Base-by-base conservation (phyloP, 2,329 filamentous ascomycete species). In the Cordyceps fumosorosea region DNA sequence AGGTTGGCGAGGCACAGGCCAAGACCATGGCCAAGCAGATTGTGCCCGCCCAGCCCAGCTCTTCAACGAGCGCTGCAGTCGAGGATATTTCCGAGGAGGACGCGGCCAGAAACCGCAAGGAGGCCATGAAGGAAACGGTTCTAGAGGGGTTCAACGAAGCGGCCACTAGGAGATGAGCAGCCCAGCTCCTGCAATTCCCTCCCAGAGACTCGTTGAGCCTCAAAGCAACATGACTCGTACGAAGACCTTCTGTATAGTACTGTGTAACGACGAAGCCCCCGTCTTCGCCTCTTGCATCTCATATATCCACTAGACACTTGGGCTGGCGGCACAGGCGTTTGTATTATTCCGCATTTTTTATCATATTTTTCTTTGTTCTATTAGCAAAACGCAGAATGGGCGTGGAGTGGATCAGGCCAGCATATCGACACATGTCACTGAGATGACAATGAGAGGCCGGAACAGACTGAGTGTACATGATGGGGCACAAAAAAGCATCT, bases 1-100 rank as follows among this genome's bases (percentile, higher is more conserved):
- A 96, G 74, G 90, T 99, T 51, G 91, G 86, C 68, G 85, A 93
- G 70, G 85, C 88, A 0, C 91, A 96, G 76, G 84, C 86, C 29
- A 88, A 84, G 72, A 80, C 81, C 12, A 81, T 90, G 74, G 84
- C 86, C 5, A 81, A 81, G 66, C 80, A 81, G 68, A 63, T 77
- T 2, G 70, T 82, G 22, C 68, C 74, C 50, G 56, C 66, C 7
- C 64, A 65, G 53, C 65, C 62, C n/a, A 63, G 66, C 56, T 53
- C 64, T 65, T 60, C 45, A 64, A 14, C 62, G 66, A 18, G 68
- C 68, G 29, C 59, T 66, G 11, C 60, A 66, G 53, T 10, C 8
- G 45, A 56, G 1, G 37, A 40, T 3, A 65, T 65, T 34, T 62
- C 67, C 16, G 64, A 60, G 50, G 60, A 66, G 26, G 63, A 62